A percentile compares a stretch with the other conserved stretches of the same genome.
These are phyloP conservation scores for Cercospora citrullina DNA, from an alignment of 2,329 filamentous ascomycete species.

Conservation along the genomic window DNA sequence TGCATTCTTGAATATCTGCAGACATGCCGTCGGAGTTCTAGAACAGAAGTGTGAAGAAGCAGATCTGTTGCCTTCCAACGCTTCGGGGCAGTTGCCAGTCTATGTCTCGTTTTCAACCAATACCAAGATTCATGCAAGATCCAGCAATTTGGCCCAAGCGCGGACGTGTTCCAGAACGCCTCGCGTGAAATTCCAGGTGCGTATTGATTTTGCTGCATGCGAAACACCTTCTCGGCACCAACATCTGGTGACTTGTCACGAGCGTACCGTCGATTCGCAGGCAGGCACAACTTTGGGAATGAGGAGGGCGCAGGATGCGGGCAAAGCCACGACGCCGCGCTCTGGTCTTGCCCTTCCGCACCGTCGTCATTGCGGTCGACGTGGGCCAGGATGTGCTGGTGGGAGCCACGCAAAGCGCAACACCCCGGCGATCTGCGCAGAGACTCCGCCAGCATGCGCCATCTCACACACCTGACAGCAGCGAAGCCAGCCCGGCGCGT, in stretches of 20 bases:
- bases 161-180: background rate
- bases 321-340: background rate
- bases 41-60: background rate
- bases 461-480: background rate
- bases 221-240: background rate
- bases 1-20: background rate
- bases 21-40: background rate
- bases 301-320: background rate
- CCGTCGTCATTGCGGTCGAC: background rate
- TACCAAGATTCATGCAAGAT: background rate
- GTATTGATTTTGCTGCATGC: background rate
- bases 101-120: background rate
- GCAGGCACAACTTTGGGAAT: background rate
- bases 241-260: background rate
- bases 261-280: background rate
- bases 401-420: background rate
- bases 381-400: slow-evolving; percentile 6
- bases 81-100: background rate
- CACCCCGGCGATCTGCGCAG: slow-evolving; percentile 15
- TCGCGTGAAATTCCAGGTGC: background rate
- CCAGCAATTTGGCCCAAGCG: background rate
- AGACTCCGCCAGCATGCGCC: slow-evolving; percentile 13
- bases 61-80: background rate
- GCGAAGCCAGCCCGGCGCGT: background rate
- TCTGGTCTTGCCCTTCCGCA: background rate